Percentiles rank a stretch among this genome's conserved stretches.
phyloP scores from a whole-genome alignment of 1,284 basidiomycete species.

The Cutaneotrichosporon sp. region DNA sequence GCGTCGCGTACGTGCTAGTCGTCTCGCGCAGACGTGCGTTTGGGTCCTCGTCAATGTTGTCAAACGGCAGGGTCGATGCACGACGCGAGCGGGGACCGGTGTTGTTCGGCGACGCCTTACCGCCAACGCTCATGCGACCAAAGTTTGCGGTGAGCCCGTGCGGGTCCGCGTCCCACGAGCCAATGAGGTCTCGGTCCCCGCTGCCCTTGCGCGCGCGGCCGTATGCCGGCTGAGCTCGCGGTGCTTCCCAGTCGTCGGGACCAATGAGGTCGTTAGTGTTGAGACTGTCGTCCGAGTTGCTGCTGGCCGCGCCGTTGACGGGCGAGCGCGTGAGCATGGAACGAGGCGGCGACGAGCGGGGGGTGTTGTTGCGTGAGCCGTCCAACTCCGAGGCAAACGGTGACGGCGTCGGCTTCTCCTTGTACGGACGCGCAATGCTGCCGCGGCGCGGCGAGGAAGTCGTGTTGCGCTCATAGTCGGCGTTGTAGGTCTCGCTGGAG shows the following conservation, averaged over 20 bases:
- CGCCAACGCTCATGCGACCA: slow-evolving; percentile 10
- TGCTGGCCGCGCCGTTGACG: slow-evolving; percentile 1
- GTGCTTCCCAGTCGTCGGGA: neutral
- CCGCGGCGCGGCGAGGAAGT: slow-evolving; percentile 4
- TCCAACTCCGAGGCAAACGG: slow-evolving; percentile 16
- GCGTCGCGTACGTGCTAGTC: slow-evolving; percentile 5
- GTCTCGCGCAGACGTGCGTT: slow-evolving; percentile 7
- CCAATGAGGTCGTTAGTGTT: neutral
- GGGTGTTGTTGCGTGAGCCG: slow-evolving; percentile 3
- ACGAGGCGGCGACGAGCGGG: neutral
- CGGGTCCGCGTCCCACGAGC: slow-evolving; percentile 32
- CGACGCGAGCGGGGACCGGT: neutral
- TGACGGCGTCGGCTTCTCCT: slow-evolving; percentile 16
- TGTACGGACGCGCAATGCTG: slow-evolving; percentile 22
- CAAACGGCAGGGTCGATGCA: slow-evolving; percentile 5
- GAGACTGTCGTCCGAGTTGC: neutral
- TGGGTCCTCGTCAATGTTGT: slow-evolving; percentile 14
- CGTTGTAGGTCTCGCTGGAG: slow-evolving; percentile 39
- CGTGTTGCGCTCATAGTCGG: slow-evolving; percentile 7
- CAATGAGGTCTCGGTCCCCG: slow-evolving; percentile 26
- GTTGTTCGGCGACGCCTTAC: neutral
- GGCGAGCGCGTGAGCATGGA: slow-evolving; percentile 1
- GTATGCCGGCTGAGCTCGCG: neutral
- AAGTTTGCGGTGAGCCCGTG: slow-evolving; percentile 35
- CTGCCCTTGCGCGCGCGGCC: slow-evolving; percentile 12